Evolutionary conservation across 2,329 filamentous ascomycete genomes (phyloP).

Genomic region (Hymenoscyphus repandus): DNA sequence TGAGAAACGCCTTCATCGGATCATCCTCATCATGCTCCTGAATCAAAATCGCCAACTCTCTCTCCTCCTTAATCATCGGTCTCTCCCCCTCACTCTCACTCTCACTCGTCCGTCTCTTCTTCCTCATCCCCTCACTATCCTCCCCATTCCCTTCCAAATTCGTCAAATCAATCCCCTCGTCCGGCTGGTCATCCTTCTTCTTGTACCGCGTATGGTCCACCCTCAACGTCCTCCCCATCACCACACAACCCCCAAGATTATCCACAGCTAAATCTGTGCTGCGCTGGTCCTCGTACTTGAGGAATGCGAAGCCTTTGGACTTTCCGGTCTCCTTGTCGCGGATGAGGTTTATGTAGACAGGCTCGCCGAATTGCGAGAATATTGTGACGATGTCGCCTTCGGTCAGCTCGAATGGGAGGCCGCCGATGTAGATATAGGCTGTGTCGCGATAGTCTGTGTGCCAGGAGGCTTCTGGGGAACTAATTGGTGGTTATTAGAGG

Average conservation of each 20-base stretch:
- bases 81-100: constrained; percentile 41
- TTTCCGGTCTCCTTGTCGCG: constrained; percentile 97
- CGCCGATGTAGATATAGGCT: constrained; percentile 93
- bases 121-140: constrained; percentile 41
- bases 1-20: constrained; percentile 89
- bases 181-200: constrained; percentile 70
- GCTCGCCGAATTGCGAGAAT: constrained; percentile 95
- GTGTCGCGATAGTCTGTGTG: constrained; percentile 97
- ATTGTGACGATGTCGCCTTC: constrained; percentile 96
- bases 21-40: constrained; percentile 88
- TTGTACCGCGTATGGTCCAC: constrained; percentile 96
- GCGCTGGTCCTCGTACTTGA: constrained; percentile 97
- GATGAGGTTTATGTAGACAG: constrained; percentile 84
- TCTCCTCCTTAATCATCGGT: constrained; percentile 73
- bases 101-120: constrained; percentile 30
- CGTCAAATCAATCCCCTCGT: constrained; percentile 52
- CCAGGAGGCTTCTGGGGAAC: constrained; percentile 84
- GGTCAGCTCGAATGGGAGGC: constrained; percentile 83
- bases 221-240: constrained; percentile 72
- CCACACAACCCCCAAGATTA: constrained; percentile 81
- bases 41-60: constrained; percentile 70
- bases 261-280: constrained; percentile 95
- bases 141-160: constrained; percentile 28
- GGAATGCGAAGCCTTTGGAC: constrained; percentile 87
- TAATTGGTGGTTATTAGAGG: constrained; percentile 32